Percentiles rank a stretch among this genome's conserved stretches.
Evolutionary conservation across 1,284 basidiomycete species (phyloP).

Genomic region (Cutaneotrichosporon cavernicola): DNA sequence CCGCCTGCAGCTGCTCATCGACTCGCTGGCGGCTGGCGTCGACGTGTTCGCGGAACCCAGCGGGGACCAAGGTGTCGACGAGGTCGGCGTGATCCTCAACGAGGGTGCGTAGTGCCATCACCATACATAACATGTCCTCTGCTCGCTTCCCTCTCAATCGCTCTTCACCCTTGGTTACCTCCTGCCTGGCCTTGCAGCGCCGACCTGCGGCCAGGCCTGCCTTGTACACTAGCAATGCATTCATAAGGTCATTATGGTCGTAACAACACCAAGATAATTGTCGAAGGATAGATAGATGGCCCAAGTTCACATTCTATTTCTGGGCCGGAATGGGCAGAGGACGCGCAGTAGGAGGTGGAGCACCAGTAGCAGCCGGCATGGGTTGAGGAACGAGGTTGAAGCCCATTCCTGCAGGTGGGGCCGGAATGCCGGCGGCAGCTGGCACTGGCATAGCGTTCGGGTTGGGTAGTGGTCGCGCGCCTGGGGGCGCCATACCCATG

Average conservation of each 20-base stretch:
- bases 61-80: constrained; percentile 31
- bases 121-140: background rate
- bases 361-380: constrained; percentile 2
- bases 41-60: constrained; percentile 45
- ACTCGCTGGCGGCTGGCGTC: constrained; percentile 43
- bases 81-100: constrained; percentile 41
- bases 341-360: background rate
- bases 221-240: constrained; percentile 23
- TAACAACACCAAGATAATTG: background rate
- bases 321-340: constrained; percentile 9
- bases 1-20: constrained; percentile 48
- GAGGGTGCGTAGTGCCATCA: constrained; percentile 2
- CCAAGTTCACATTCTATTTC: background rate
- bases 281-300: background rate
- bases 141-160: background rate
- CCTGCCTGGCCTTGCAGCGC: no score
- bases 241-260: constrained; percentile 11
- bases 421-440: background rate
- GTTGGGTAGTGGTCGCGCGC: constrained; percentile 6
- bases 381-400: background rate
- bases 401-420: constrained; percentile 3
- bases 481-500: constrained; percentile 8
- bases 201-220: background rate
- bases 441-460: background rate
- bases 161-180: background rate